Conservation (phyloP, 2,329 filamentous ascomycete genomes). For the Penicillium crustosum region DNA sequence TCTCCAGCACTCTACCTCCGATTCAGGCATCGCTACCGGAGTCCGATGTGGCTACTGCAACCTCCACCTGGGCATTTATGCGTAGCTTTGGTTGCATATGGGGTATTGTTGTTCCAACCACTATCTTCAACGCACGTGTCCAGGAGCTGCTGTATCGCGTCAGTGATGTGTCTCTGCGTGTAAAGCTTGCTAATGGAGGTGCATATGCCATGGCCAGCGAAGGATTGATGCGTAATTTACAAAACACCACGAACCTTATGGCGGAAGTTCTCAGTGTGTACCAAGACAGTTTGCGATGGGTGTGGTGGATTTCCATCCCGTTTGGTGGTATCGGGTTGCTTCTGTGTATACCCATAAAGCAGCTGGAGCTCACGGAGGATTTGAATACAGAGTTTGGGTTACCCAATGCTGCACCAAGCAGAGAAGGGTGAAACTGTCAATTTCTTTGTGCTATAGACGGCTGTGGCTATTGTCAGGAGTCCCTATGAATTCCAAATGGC, state of each 20-base stretch:
- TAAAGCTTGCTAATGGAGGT: conserved; percentile 15
- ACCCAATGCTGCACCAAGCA: conserved; percentile 49
- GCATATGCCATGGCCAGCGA: conserved; percentile 27
- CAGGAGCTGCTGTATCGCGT: conserved; percentile 16
- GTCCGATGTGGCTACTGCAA: conserved; percentile 28
- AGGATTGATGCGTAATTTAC: conserved; percentile 1
- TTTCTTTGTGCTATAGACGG: neutral
- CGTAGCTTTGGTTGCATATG: conserved; percentile 34
- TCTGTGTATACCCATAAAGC: conserved; percentile 36
- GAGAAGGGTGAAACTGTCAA: neutral
- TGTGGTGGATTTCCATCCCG: conserved; percentile 41
- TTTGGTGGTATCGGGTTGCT: conserved; percentile 36
- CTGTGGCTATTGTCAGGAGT: neutral
- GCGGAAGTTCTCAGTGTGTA: conserved; percentile 38
- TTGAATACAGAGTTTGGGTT: conserved; percentile 4
- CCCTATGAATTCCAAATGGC: too few species aligned
- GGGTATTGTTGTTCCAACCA: conserved; percentile 31
- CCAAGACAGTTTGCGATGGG: conserved; percentile 33
- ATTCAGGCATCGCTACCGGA: conserved; percentile 32
- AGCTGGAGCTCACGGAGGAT: conserved; percentile 17
- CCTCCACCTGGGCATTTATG: conserved; percentile 32
- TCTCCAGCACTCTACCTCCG: conserved; percentile 30
- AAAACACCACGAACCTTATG: neutral
- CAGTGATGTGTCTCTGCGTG: conserved; percentile 11
- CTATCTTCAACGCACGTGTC: conserved; percentile 34